Conservation (phyloP, 495 filamentous ascomycete genomes). For the Lasiosphaeria miniovina region DNA sequence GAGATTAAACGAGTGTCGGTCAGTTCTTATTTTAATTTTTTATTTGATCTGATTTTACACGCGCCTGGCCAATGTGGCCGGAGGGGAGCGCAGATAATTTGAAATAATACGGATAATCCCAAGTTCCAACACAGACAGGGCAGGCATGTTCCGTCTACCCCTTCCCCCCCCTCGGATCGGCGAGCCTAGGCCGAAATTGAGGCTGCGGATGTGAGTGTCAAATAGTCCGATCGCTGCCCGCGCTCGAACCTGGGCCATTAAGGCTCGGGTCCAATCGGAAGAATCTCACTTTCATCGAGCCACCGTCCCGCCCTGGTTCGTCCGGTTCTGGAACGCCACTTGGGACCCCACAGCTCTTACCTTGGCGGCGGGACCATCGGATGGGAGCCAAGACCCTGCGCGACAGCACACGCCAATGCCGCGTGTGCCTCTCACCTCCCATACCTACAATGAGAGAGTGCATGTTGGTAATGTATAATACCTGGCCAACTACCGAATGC, state of each 20-base stretch:
- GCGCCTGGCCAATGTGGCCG: too few species aligned
- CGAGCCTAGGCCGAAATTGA: slow-evolving; percentile 1
- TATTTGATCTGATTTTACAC: too few species aligned
- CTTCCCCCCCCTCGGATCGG: not conserved
- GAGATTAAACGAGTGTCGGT: too few species aligned
- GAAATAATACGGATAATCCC: too few species aligned
- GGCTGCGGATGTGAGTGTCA: not conserved
- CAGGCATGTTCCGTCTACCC: too few species aligned
- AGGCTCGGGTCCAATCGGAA: slow-evolving; percentile 26
- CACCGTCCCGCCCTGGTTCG: slow-evolving; percentile 3
- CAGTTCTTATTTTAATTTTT: too few species aligned
- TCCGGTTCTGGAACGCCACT: slow-evolving; percentile 12
- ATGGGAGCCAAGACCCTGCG: slow-evolving; percentile 7
- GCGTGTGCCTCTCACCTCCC: too few species aligned
- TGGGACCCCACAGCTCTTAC: slow-evolving; percentile 21
- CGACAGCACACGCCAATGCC: not conserved
- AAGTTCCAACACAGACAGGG: too few species aligned
- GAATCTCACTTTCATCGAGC: slow-evolving; percentile 10
- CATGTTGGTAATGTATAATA: too few species aligned
- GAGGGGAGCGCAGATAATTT: too few species aligned
- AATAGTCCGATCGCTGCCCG: slow-evolving; percentile 14
- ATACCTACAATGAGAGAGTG: too few species aligned
- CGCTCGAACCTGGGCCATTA: slow-evolving; percentile 7
- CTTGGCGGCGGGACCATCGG: slow-evolving; percentile 18
- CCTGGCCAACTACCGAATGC: too few species aligned